Percentiles rank a stretch among this genome's conserved stretches.
Conservation (phyloP, 306 rosid genomes). For the Cucumis melo region DNA sequence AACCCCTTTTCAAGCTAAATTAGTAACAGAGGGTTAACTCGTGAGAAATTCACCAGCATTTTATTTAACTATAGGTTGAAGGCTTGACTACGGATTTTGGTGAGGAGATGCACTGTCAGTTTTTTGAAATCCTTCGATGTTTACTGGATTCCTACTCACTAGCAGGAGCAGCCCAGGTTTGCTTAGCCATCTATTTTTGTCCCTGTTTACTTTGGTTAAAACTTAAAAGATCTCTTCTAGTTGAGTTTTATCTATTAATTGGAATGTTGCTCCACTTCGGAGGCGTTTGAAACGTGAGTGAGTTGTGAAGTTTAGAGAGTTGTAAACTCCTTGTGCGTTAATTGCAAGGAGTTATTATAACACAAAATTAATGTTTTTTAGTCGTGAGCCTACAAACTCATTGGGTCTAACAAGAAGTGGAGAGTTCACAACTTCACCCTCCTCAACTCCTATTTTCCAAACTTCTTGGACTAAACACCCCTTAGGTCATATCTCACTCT, state of each 20-base stretch:
- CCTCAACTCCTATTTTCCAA: no score
- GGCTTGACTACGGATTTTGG: conserved; percentile 91
- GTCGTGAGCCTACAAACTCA: no score
- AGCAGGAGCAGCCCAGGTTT: conserved; percentile 85
- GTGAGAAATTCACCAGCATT: background rate
- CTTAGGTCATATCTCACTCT: background rate
- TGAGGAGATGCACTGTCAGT: conserved; percentile 92
- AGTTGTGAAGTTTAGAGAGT: no score
- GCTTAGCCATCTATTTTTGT: background rate
- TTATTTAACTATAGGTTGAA: conserved; percentile 44
- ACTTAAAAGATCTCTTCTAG: background rate
- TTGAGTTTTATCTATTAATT: background rate
- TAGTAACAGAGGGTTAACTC: background rate
- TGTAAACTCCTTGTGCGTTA: no score
- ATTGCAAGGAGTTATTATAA: no score
- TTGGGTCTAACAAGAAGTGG: no score
- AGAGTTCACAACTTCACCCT: no score
- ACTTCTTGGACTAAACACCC: no score
- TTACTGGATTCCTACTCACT: conserved; percentile 70
- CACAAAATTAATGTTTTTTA: no score
- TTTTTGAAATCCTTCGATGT: conserved; percentile 93
- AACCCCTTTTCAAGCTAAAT: background rate
- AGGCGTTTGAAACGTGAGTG: no score
- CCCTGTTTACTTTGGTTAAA: conserved; percentile 1
- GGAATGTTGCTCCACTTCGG: background rate